Evolutionary conservation across 768 basidiomycete species (phyloP), one percentile per base, ranked within the genome.

Genomic region (Lentinula boryana): DNA sequence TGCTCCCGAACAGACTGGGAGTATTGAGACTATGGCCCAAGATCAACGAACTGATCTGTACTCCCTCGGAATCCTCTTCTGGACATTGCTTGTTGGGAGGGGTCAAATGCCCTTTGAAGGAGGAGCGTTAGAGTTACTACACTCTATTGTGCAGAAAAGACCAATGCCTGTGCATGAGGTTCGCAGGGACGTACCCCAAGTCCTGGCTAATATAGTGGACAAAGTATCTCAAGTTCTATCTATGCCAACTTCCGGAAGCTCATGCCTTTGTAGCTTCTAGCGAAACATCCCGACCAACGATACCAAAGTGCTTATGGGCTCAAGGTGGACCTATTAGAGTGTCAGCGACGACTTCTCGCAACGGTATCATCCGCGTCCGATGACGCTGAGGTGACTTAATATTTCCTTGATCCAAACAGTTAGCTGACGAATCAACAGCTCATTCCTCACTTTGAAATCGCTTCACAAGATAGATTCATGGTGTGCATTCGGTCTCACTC

Each of bases 131-230:
- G 88, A 91, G 67, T 73, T 91, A 23, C 66, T 89, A 59, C 85
- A 88, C 66, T 79, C 87, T 2, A 86, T 89, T 58, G 85, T 88
- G 23, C 87, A 88, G 67, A 87, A 86, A 65, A 72, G 85, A 13
- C 86, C 88, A 0, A 87, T 87, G 83, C 85, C 85, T 8, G 87
- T 89, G 12, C 87, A 89, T 63, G 88, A 89, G 67, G 84, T 89
- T 18, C 77, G 89, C 46, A 76, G 86, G 51, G 89, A 91, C 68
- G 78, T 89, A 3, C 88, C 89, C 1, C 83, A 85, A 63, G 87
- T 91, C 12, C 71, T 91, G 21, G 86, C 86, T 4, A 74, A 78
- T 60, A 87, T 91, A 52, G 81, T 91, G 60, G 86, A 88, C 64
- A 88, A 86, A 76, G 86, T 81, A 64, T 49, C 68, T 52, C n/a